A percentile compares a stretch with the other conserved stretches of the same genome.
Evolutionary conservation across 2,329 filamentous ascomycete genomes (phyloP).

Genomic region (Penicillium sp.): DNA sequence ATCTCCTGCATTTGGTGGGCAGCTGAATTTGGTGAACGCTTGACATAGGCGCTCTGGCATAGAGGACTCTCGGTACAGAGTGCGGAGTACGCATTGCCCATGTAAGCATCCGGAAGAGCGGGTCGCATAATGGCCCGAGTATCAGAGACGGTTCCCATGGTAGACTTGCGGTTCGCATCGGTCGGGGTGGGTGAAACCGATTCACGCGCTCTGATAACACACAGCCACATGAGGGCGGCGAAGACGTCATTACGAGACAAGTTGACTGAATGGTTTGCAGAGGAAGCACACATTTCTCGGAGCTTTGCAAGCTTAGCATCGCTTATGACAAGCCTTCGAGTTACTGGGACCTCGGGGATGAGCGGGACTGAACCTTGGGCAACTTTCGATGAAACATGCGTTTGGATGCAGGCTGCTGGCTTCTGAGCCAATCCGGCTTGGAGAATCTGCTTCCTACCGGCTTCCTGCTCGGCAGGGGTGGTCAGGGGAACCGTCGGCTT

Average conservation of each 20-base stretch:
- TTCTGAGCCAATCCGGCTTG: neutral
- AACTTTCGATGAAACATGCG: neutral
- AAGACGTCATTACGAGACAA: neutral
- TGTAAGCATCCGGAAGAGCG: neutral
- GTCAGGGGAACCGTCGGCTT: neutral
- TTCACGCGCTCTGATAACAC: neutral
- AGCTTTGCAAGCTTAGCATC: neutral
- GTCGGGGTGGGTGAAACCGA: neutral
- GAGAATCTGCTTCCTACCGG: neutral
- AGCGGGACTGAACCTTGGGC: neutral
- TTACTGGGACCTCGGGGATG: neutral
- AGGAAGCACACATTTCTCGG: neutral
- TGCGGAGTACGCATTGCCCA: neutral
- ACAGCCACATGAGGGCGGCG: neutral
- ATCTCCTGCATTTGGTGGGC: neutral
- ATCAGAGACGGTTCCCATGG: neutral
- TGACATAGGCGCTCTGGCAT: neutral
- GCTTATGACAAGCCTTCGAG: neutral
- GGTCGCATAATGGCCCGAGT: neutral
- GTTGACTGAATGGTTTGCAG: neutral
- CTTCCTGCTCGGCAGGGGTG: neutral
- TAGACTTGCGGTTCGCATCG: neutral
- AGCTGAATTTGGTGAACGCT: neutral
- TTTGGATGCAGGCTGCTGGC: neutral
- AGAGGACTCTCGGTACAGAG: neutral